These are phyloP conservation scores for Ehretia macrophylla DNA, from an alignment of 257 asterid genomes.

Conservation along the genomic window DNA sequence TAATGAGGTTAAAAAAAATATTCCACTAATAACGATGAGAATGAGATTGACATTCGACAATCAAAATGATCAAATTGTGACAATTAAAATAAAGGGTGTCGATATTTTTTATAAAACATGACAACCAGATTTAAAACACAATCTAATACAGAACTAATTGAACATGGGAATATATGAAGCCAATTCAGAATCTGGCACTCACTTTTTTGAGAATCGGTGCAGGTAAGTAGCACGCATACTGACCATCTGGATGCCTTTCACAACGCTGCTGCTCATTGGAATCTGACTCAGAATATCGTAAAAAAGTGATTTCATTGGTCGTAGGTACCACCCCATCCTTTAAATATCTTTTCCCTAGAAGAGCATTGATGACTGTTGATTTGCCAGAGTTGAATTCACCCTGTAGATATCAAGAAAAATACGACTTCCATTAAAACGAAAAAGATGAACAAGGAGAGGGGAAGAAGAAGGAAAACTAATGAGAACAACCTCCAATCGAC, in stretches of 20 bases:
- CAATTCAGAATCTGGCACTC: constrained; percentile 28
- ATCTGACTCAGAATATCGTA: constrained; percentile 69
- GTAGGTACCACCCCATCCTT: constrained; percentile 96
- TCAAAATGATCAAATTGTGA: too few species aligned
- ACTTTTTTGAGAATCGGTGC: constrained; percentile 90
- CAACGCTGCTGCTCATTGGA: constrained; percentile 54
- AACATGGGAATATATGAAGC: too few species aligned
- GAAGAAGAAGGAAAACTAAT: neutral
- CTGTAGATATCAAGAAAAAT: constrained; percentile 39
- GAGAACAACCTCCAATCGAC: neutral
- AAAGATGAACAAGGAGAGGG: neutral
- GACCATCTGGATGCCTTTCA: constrained; percentile 97
- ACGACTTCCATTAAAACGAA: neutral
- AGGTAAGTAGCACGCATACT: constrained; percentile 84
- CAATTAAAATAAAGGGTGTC: too few species aligned
- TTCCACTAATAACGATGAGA: too few species aligned
- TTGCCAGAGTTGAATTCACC: constrained; percentile 99
- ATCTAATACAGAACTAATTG: too few species aligned
- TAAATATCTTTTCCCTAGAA: constrained; percentile 84
- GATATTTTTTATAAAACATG: too few species aligned
- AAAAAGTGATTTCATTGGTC: constrained; percentile 92
- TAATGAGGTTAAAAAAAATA: too few species aligned
- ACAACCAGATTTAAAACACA: too few species aligned
- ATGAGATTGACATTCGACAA: too few species aligned
- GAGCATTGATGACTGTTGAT: constrained; percentile 94